phyloP scores from a whole-genome alignment of 306 rosid genomes.

The Castanopsis chinensis region DNA sequence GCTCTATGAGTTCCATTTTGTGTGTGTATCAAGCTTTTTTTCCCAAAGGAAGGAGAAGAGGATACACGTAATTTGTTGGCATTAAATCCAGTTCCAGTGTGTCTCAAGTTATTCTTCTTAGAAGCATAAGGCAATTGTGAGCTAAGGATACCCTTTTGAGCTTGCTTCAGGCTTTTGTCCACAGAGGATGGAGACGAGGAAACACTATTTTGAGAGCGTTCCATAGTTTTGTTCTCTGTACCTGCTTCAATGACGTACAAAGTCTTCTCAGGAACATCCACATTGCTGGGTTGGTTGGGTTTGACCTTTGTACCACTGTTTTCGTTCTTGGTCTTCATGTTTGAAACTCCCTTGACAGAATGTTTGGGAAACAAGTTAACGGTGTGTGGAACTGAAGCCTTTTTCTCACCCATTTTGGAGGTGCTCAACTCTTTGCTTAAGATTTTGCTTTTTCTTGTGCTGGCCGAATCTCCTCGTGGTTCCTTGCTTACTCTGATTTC shows the following conservation, averaged over 20 bases:
- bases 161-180: conserved; percentile 36
- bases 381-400: conserved; percentile 14
- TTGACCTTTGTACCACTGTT: conserved; percentile 19
- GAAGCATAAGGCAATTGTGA: conserved; percentile 32
- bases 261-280: conserved; percentile 40
- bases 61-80: conserved; percentile 5
- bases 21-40: conserved; percentile 30
- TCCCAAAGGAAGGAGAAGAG: conserved; percentile 16
- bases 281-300: conserved; percentile 27
- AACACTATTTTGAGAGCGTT: conserved; percentile 23
- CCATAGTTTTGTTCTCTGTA: conserved; percentile 31
- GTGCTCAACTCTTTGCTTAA: conserved; percentile 25
- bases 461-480: conserved; percentile 25
- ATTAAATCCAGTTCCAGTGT: conserved; percentile 23
- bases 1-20: conserved; percentile 5
- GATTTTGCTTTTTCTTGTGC: conserved; percentile 24
- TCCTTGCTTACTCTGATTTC: conserved; percentile 20
- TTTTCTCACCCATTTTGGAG: conserved; percentile 29
- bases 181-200: conserved; percentile 25
- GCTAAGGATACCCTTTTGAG: conserved; percentile 20
- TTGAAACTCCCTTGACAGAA: conserved; percentile 29
- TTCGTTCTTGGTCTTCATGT: conserved; percentile 19
- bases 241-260: conserved; percentile 39
- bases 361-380: conserved; percentile 32
- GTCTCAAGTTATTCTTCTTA: conserved; percentile 34